Conservation (phyloP, 352 stramenopile genomes). For the Sclerospora graminicola region DNA sequence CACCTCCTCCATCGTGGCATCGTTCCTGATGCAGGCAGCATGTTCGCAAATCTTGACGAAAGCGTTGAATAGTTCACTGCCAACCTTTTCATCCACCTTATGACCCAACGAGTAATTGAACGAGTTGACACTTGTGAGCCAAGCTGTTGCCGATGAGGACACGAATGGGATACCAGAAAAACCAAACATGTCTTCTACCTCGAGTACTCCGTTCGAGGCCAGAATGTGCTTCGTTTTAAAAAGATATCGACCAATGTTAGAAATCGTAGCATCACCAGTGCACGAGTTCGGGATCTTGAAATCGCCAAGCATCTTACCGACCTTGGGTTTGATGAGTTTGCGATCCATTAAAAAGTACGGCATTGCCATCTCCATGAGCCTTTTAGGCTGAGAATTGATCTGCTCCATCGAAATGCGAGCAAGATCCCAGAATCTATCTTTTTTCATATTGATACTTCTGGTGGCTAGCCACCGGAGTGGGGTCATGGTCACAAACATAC, state of each 20-base stretch:
- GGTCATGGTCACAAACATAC: conserved; percentile 34
- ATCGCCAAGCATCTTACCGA: conserved; percentile 14
- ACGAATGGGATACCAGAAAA: conserved; percentile 50
- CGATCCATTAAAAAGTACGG: conserved; percentile 24
- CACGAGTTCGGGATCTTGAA: conserved; percentile 24
- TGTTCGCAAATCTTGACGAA: conserved; percentile 50
- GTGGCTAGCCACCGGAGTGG: conserved; percentile 34
- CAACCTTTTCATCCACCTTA: conserved; percentile 35
- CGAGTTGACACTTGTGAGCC: conserved; percentile 28
- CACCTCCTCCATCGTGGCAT: conserved; percentile 36
- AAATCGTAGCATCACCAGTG: conserved; percentile 36
- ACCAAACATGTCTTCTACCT: conserved; percentile 36
- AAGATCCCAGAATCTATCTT: conserved; percentile 41
- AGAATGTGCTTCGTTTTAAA: conserved; percentile 26
- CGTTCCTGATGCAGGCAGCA: conserved; percentile 25
- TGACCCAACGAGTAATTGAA: conserved; percentile 60
- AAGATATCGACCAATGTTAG: conserved; percentile 27
- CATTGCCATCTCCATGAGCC: conserved; percentile 41
- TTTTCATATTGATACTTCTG: conserved; percentile 35
- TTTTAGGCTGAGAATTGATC: conserved; percentile 7
- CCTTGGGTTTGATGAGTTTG: conserved; percentile 19
- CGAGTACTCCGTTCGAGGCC: conserved; percentile 16
- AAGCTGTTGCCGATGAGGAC: conserved; percentile 35
- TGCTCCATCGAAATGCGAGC: conserved; percentile 29
- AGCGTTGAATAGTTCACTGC: conserved; percentile 34